These are phyloP conservation scores for Rubia tinctorum DNA, from an alignment of 305 asterid species.

Conservation along the genomic window DNA sequence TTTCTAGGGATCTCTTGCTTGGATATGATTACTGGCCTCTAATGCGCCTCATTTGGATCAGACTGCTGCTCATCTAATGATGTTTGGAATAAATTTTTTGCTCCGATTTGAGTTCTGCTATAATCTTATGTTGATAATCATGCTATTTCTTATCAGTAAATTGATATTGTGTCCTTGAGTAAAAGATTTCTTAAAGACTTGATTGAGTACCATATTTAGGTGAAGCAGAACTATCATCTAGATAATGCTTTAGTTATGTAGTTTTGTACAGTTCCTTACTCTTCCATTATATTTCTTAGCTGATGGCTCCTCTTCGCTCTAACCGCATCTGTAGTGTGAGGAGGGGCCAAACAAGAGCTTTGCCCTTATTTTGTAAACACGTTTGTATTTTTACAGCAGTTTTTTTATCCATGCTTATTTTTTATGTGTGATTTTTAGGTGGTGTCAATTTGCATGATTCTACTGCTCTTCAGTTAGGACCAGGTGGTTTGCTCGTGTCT, in stretches of 20 bases:
- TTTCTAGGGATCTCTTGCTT: too few species aligned
- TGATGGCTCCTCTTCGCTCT: background rate
- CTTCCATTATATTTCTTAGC: background rate
- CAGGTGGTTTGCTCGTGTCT: too few species aligned
- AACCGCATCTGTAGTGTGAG: background rate
- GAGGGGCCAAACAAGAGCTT: background rate
- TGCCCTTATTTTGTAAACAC: background rate
- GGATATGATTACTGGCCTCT: too few species aligned
- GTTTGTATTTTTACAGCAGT: background rate
- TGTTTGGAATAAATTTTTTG: too few species aligned
- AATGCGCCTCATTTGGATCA: too few species aligned
- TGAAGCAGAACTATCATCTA: background rate
- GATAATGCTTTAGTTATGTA: background rate
- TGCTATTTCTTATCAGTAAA: background rate
- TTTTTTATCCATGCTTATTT: too few species aligned
- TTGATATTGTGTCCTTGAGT: background rate
- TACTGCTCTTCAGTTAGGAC: too few species aligned
- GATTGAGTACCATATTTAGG: background rate
- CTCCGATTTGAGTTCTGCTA: too few species aligned
- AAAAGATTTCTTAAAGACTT: background rate
- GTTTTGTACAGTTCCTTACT: background rate
- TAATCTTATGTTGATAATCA: too few species aligned
- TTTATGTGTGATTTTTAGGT: too few species aligned
- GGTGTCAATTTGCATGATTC: too few species aligned
- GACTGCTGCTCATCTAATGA: too few species aligned